Evolutionary conservation across 1,139 yeast species (phyloP), one percentile per base, ranked within the genome.

Genomic region (Hyphopichia wangnamkhiaoensis): DNA sequence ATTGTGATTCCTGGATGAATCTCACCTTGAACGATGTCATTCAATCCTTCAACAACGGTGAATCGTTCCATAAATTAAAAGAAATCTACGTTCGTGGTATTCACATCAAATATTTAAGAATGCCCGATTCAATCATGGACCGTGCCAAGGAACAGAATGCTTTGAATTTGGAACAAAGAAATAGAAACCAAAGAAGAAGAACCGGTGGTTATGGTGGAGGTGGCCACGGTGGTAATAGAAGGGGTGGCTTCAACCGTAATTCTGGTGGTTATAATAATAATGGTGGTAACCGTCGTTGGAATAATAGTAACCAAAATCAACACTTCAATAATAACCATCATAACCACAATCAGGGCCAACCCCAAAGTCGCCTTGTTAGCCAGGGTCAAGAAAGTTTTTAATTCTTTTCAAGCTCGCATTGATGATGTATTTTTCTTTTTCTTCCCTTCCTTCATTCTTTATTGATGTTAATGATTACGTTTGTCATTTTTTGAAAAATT

Each of bases 1-100:
- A 87, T 56, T 90, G 96, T 54, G 98, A 94, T 60, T 83, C 89
- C 30, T 89, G 95, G 91, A 94, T 94, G 98, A 93, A 93, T 60
- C 72, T 94, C 52, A 88, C 96, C 1, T 72, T 94, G 41, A 74
- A 74, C 33, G 83, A 90, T 49, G 98, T 86, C 17, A 79, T 83
- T 38, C 91, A 85, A 58, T 80, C 87, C 13, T 80, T 82, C 44
- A 71, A 84, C 56, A 75, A 78, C 48, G 94, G 89, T 13, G 84
- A 82, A 39, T 69, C 71, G 31, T 85, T 87, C 57, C 65, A 76
- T 42, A 82, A 84, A 56, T 65, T 86, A 33, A 81, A 85, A 3
- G 96, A 90, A 54, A 76, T 86, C 42, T 93, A 90, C 56, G 79
- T 94, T 35, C 80, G 93, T 54, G 98, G 98, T 32, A 85, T 79